Percentiles rank a stretch among this genome's conserved stretches.
phyloP scores from a whole-genome alignment of 768 basidiomycete genomes.

The Boletus sp. region DNA sequence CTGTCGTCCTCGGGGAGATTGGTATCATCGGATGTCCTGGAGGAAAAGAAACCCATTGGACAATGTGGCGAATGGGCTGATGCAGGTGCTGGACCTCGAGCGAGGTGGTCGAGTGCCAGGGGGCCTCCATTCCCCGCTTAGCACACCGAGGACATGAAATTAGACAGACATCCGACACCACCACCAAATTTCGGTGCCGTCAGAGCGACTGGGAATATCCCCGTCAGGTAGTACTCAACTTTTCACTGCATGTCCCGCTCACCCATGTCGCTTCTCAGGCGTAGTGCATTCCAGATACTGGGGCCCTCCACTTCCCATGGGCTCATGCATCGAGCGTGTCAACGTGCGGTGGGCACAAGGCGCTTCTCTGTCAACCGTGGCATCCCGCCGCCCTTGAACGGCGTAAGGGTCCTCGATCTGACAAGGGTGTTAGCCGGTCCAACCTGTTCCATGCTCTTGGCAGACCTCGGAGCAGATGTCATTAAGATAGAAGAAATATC shows the following conservation, averaged over 20 bases:
- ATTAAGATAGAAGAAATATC: slow-evolving; percentile 84
- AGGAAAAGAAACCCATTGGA: slow-evolving; percentile 34
- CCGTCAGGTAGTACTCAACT: background rate
- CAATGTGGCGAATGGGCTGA: background rate
- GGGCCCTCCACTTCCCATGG: background rate
- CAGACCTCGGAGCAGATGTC: slow-evolving; percentile 89
- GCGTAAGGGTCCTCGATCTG: slow-evolving; percentile 81
- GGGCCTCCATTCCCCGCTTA: slow-evolving; percentile 11
- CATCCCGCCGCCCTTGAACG: slow-evolving; percentile 75
- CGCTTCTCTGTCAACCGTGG: slow-evolving; percentile 34
- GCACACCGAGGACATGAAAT: slow-evolving; percentile 4
- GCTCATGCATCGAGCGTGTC: background rate
- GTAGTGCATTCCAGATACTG: background rate
- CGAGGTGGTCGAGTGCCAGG: slow-evolving; percentile 21
- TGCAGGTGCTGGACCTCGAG: background rate
- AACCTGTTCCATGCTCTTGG: slow-evolving; percentile 90
- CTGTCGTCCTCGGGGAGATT: slow-evolving; percentile 32
- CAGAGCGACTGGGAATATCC: background rate
- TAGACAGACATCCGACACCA: slow-evolving; percentile 25
- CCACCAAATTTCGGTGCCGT: slow-evolving; percentile 13
- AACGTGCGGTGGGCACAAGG: slow-evolving; percentile 2
- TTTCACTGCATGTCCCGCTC: no score
- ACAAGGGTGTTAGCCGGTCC: slow-evolving; percentile 92
- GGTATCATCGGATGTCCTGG: slow-evolving; percentile 18
- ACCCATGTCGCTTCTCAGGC: slow-evolving; percentile 11